Conservation (phyloP, 176 grass and related monocot species). For the Avena eriantha region DNA sequence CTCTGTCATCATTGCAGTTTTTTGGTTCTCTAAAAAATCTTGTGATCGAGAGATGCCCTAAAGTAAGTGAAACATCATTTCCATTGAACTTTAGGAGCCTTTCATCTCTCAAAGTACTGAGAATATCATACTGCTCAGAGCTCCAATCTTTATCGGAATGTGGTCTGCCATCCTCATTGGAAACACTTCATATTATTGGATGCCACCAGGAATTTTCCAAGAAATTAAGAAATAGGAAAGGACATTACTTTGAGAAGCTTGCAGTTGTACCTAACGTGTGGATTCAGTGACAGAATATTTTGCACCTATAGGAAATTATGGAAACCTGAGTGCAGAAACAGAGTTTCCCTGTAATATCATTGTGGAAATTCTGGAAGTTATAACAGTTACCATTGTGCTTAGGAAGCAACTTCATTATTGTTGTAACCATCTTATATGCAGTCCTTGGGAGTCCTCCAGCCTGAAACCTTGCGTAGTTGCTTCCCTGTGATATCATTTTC, state of each 20-base stretch:
- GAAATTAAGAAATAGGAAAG: neutral
- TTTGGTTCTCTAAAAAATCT: neutral
- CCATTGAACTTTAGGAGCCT: neutral
- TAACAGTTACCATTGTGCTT: too few relatives aligned
- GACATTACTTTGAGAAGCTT: neutral
- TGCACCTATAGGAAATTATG: neutral
- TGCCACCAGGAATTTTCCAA: slow-evolving; percentile 8
- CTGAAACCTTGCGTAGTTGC: too few relatives aligned
- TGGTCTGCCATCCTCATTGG: slow-evolving; percentile 1
- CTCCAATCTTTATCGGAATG: neutral
- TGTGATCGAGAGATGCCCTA: slow-evolving; percentile 1
- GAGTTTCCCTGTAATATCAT: too few relatives aligned
- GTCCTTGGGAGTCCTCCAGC: too few relatives aligned
- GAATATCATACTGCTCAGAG: neutral
- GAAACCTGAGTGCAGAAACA: too few relatives aligned
- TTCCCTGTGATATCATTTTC: too few relatives aligned
- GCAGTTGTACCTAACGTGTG: neutral
- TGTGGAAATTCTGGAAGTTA: too few relatives aligned
- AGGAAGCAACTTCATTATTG: too few relatives aligned
- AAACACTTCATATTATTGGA: neutral
- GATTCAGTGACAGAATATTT: neutral
- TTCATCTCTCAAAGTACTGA: neutral
- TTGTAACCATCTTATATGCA: too few relatives aligned
- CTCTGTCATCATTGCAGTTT: neutral
- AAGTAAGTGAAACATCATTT: neutral